phyloP scores from a whole-genome alignment of 352 stramenopile genomes.

The Phytophthora podocarpi region DNA sequence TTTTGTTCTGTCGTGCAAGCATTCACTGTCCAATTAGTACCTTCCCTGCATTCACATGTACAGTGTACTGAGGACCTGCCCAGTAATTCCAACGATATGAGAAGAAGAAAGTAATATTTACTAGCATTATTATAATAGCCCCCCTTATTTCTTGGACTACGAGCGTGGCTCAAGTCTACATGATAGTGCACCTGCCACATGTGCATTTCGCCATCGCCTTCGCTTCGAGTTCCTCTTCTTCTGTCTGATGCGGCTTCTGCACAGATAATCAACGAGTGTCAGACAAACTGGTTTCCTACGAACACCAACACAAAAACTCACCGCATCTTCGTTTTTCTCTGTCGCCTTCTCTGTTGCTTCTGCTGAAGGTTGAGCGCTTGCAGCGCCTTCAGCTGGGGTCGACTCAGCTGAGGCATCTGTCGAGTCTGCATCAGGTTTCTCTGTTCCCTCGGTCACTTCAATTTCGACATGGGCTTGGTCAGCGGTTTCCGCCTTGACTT shows the following conservation, averaged over 20 bases:
- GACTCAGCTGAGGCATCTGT: not conserved
- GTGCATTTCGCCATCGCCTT: slow-evolving; percentile 74
- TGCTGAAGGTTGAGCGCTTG: slow-evolving; percentile 10
- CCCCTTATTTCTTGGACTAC: slow-evolving; percentile 7
- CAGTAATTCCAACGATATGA: no score
- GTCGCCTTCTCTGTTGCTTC: slow-evolving; percentile 7
- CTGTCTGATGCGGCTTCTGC: slow-evolving; percentile 9
- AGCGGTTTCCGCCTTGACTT: not conserved
- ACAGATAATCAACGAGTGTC: not conserved
- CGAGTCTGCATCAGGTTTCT: not conserved
- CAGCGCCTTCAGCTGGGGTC: slow-evolving; percentile 6
- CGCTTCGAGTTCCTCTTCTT: slow-evolving; percentile 51
- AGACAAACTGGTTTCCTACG: not conserved
- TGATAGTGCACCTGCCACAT: slow-evolving; percentile 66
- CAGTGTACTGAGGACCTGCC: no score
- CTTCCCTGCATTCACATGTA: no score
- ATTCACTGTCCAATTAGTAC: no score
- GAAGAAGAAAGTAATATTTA: slow-evolving; percentile 5
- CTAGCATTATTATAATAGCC: no score
- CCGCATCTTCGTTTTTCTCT: slow-evolving; percentile 20
- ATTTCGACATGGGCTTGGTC: slow-evolving; percentile 18
- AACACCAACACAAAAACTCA: not conserved
- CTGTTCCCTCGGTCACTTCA: slow-evolving; percentile 11
- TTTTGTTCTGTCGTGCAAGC: no score
- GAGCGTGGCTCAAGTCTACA: slow-evolving; percentile 41